phyloP scores from a whole-genome alignment of 176 grass and related monocot genomes.

The Stipa capillata region DNA sequence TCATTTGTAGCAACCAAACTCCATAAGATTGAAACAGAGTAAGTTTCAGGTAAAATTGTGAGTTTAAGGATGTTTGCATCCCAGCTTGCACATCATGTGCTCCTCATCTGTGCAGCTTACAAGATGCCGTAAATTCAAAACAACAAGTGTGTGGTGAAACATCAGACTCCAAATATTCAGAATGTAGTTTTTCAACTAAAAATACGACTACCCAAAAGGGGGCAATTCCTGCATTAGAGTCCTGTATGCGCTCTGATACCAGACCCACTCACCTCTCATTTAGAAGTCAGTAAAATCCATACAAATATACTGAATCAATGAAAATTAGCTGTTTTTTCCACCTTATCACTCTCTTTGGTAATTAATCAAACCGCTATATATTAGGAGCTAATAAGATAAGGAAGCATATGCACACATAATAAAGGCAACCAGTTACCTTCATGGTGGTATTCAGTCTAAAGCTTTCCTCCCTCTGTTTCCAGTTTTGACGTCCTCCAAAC shows the following conservation, averaged over 20 bases:
- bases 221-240: neutral
- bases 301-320: neutral
- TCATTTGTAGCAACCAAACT: neutral
- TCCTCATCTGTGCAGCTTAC: neutral
- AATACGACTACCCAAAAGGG: neutral
- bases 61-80: neutral
- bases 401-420: neutral
- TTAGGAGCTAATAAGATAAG: no score
- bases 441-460: slow-evolving; percentile 77
- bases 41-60: neutral
- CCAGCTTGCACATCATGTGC: neutral
- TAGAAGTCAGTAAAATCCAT: neutral
- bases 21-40: neutral
- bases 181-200: neutral
- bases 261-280: neutral
- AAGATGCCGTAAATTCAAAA: neutral
- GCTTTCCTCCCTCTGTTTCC: slow-evolving; percentile 73
- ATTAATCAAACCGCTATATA: neutral
- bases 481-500: slow-evolving; percentile 80
- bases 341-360: neutral
- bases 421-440: slow-evolving; percentile 47
- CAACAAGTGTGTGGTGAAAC: neutral
- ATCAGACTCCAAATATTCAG: neutral
- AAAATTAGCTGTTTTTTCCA: neutral
- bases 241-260: neutral